Conservation (phyloP, 164 flowering plant genomes). For the Nymphaea colorata region DNA sequence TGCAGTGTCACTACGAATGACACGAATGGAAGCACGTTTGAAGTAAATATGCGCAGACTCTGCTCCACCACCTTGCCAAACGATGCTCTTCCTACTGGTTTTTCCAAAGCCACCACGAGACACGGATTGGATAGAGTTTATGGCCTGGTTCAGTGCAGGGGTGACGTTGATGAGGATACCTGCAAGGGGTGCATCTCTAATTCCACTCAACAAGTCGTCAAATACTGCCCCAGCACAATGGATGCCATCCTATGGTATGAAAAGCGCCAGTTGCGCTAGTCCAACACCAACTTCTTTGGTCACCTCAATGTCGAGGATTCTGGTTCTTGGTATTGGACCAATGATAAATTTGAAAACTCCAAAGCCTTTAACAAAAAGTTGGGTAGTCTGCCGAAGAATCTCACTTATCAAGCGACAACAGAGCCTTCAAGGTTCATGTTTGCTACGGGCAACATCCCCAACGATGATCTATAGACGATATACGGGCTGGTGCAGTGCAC, state of each 20-base stretch:
- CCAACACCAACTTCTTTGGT: not conserved
- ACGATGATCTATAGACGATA: not conserved
- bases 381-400: not conserved
- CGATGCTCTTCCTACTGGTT: not conserved
- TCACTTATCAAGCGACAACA: not conserved
- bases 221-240: not conserved
- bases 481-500: slow-evolving; percentile 5
- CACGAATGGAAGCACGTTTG: too few species aligned
- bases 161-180: not conserved
- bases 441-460: not conserved
- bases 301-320: too few species aligned
- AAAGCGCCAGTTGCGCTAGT: slow-evolving; percentile 6
- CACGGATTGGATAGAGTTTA: not conserved
- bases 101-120: slow-evolving; percentile 1
- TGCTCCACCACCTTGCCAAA: too few species aligned
- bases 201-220: not conserved
- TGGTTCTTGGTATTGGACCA: not conserved
- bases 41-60: too few species aligned
- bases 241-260: slow-evolving; percentile 7
- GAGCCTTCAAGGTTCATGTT: not conserved
- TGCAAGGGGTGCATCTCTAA: slow-evolving; percentile 3
- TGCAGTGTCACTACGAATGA: too few species aligned
- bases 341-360: not conserved
- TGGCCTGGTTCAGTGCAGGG: slow-evolving; percentile 6
- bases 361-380: not conserved